Percentiles rank a stretch among this genome's conserved stretches.
phyloP scores from a whole-genome alignment of 768 basidiomycete genomes.

The Coprinopsis cinerea region DNA sequence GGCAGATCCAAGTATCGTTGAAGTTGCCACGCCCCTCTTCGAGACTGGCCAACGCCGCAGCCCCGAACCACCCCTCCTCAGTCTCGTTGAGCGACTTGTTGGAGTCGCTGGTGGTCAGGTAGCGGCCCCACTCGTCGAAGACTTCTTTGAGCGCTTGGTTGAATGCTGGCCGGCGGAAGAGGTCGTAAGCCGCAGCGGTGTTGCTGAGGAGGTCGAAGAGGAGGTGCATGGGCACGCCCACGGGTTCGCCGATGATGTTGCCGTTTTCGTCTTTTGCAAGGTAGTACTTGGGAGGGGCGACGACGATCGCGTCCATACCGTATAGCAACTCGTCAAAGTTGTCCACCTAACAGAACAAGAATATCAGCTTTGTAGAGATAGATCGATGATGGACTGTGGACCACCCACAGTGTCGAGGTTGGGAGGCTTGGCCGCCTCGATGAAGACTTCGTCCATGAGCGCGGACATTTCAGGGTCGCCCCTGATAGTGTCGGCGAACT shows the following conservation, averaged over 20 bases:
- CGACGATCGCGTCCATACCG: neutral
- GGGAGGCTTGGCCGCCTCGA: neutral
- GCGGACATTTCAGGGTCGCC: neutral
- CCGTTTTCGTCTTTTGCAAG: neutral
- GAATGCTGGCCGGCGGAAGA: constrained; percentile 36
- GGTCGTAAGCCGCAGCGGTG: constrained; percentile 20
- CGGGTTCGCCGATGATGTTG: constrained; percentile 21
- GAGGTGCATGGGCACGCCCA: constrained; percentile 44
- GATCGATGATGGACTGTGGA: neutral
- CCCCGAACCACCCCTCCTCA: constrained; percentile 43
- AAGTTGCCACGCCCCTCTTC: constrained; percentile 21
- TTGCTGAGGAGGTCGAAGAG: constrained; percentile 37
- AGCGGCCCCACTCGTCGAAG: constrained; percentile 44
- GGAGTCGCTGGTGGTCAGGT: constrained; percentile 30
- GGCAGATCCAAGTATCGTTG: constrained; percentile 14
- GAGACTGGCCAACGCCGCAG: constrained; percentile 11
- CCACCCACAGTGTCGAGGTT: neutral
- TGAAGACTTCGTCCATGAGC: neutral
- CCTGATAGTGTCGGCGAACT: neutral
- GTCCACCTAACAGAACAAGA: neutral
- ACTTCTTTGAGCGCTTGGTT: constrained; percentile 43
- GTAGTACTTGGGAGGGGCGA: neutral
- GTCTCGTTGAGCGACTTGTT: constrained; percentile 20
- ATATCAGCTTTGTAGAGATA: too few relatives aligned
- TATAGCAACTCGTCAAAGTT: neutral